These are phyloP conservation scores for Lathyrus sativus DNA, from an alignment of 306 rosid genomes.

Conservation along the genomic window DNA sequence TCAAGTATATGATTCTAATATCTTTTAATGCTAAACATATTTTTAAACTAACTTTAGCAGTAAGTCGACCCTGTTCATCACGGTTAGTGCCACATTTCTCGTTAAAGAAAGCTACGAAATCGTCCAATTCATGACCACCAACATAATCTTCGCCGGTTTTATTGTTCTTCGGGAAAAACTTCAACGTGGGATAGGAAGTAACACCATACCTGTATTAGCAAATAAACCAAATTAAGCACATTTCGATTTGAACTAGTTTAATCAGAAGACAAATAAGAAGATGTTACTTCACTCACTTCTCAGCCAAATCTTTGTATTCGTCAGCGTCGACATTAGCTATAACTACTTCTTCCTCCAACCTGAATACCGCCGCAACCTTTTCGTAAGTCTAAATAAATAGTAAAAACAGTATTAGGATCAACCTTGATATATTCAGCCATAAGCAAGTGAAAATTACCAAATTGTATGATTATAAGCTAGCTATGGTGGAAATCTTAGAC, in stretches of 20 bases:
- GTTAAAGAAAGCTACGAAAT: constrained; percentile 73
- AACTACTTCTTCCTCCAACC: constrained; percentile 66
- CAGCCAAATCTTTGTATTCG: constrained; percentile 68
- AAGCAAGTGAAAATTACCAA: constrained; percentile 8
- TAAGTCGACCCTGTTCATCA: constrained; percentile 74
- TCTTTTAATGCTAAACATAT: constrained; percentile 2
- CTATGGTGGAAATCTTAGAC: constrained; percentile 24
- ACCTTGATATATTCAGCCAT: constrained; percentile 14
- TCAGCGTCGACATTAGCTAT: constrained; percentile 82
- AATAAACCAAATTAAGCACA: constrained; percentile 30
- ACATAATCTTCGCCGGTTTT: constrained; percentile 81
- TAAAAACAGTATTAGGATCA: constrained; percentile 29
- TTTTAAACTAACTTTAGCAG: constrained; percentile 56
- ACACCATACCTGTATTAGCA: constrained; percentile 68
- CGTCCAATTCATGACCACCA: constrained; percentile 77
- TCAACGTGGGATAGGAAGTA: constrained; percentile 74
- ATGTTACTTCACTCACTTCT: constrained; percentile 59
- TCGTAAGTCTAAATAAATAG: constrained; percentile 63
- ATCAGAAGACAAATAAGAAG: constrained; percentile 2
- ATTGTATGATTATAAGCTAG: constrained; percentile 1
- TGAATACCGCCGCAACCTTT: constrained; percentile 83
- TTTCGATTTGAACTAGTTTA: constrained; percentile 26
- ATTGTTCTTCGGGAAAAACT: constrained; percentile 77
- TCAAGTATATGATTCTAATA: background rate
- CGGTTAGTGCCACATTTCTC: constrained; percentile 78